Percentiles rank a stretch among this genome's conserved stretches.
phyloP scores from a whole-genome alignment of 2,329 filamentous ascomycete species.

The Stagonosporopsis tanaceti region DNA sequence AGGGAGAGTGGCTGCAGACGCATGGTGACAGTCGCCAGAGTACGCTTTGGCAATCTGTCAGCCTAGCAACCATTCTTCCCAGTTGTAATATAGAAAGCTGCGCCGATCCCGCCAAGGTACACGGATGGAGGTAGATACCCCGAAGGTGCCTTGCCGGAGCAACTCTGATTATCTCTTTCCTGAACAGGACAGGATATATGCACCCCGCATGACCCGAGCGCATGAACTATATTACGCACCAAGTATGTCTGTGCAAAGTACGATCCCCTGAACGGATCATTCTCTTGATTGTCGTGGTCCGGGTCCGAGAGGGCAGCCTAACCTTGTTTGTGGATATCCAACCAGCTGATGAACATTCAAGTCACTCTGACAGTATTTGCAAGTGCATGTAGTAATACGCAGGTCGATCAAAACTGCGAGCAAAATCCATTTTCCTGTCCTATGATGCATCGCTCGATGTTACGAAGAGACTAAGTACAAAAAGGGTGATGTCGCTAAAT shows the following conservation, averaged over 20 bases:
- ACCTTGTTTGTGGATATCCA: neutral
- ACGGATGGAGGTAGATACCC: constrained; percentile 11
- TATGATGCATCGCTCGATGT: constrained; percentile 11
- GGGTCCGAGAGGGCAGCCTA: neutral
- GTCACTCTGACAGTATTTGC: neutral
- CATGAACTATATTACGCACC: constrained; percentile 4
- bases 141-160: constrained; percentile 4
- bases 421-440: constrained; percentile 7
- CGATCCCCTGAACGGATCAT: neutral
- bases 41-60: neutral
- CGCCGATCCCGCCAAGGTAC: neutral
- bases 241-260: neutral
- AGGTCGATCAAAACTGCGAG: neutral
- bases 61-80: neutral
- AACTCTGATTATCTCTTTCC: constrained; percentile 13
- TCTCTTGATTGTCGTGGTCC: neutral
- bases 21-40: neutral
- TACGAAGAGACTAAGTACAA: constrained; percentile 7
- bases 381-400: neutral
- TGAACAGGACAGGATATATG: constrained; percentile 1
- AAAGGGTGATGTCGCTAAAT: constrained; percentile 16
- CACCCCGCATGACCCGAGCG: constrained; percentile 11
- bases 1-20: neutral
- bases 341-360: neutral
- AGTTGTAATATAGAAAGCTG: neutral